A percentile compares a stretch with the other conserved stretches of the same genome.
These are phyloP conservation scores for Elsinoe ampelina DNA, from an alignment of 2,329 filamentous ascomycete genomes.

Conservation along the genomic window DNA sequence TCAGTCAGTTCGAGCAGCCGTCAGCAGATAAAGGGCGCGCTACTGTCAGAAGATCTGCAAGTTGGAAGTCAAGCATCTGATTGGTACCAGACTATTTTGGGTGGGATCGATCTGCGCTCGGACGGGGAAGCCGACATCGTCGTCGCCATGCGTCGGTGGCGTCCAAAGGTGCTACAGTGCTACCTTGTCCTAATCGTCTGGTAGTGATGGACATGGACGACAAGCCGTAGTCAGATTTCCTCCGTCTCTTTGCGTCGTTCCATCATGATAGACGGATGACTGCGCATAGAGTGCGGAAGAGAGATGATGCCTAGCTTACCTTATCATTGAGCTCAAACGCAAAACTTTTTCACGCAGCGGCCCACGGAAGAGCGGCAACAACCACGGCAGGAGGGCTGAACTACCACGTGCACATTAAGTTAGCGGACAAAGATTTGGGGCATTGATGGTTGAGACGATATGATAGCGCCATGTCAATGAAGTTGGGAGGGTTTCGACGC, in stretches of 20 bases:
- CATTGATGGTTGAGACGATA: too few relatives aligned
- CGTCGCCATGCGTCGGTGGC: background rate
- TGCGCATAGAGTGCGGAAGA: too few relatives aligned
- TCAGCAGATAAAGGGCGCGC: too few relatives aligned
- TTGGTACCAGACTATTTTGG: background rate
- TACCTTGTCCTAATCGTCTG: background rate
- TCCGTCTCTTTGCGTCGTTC: too few relatives aligned
- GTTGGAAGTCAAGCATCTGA: background rate
- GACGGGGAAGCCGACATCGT: constrained; percentile 3
- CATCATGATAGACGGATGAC: too few relatives aligned
- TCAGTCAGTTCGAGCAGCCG: background rate
- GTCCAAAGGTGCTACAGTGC: background rate
- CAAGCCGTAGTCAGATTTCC: too few relatives aligned
- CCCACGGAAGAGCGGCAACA: background rate
- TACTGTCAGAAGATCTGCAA: constrained; percentile 1
- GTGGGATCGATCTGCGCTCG: background rate
- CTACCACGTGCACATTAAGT: background rate
- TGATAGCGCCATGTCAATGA: too few relatives aligned
- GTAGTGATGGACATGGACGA: background rate
- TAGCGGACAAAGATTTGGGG: too few relatives aligned
- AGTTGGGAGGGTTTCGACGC: too few relatives aligned
- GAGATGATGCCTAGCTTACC: too few relatives aligned
- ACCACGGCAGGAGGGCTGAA: background rate
- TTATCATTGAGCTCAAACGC: background rate
- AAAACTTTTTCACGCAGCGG: background rate